phyloP scores from a whole-genome alignment of 2,329 filamentous ascomycete genomes.

The Cercospora beticola region DNA sequence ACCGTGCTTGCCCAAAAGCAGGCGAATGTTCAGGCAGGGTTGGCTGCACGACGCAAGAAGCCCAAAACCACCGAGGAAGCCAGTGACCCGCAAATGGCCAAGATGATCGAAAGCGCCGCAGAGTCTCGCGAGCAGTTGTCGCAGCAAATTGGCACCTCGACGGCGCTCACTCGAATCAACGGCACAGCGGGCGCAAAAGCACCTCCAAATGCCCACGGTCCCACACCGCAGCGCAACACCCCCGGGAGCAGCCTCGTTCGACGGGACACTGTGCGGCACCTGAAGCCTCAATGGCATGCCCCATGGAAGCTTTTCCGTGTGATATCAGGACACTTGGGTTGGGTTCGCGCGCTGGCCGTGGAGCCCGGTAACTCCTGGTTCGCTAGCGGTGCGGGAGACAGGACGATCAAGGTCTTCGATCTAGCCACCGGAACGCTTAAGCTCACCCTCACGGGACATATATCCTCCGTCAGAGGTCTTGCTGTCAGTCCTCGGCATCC shows the following conservation, averaged over 20 bases:
- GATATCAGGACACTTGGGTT: constrained; percentile 92
- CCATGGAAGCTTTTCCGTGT: constrained; percentile 99
- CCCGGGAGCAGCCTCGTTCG: constrained; percentile 60
- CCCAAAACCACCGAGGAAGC: constrained; percentile 56
- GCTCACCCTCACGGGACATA: constrained; percentile 88
- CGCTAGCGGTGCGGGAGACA: constrained; percentile 88
- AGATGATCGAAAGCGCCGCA: constrained; percentile 66
- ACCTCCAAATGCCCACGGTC: constrained; percentile 57
- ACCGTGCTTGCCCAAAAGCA: constrained; percentile 77
- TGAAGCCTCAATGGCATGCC: constrained; percentile 90
- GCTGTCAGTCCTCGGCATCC: constrained; percentile 92
- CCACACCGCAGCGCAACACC: constrained; percentile 51
- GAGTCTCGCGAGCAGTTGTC: constrained; percentile 46
- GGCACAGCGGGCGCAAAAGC: constrained; percentile 43
- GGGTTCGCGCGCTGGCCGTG: constrained; percentile 85
- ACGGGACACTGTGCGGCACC: constrained; percentile 63
- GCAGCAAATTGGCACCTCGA: constrained; percentile 52
- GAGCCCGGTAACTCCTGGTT: constrained; percentile 99
- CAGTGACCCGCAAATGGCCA: constrained; percentile 58
- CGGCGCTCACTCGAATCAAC: constrained; percentile 57
- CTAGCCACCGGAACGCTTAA: constrained; percentile 80
- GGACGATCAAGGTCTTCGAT: constrained; percentile 99
- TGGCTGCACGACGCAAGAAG: constrained; percentile 64
- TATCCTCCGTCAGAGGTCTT: constrained; percentile 86
- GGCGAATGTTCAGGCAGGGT: constrained; percentile 58